These are phyloP conservation scores for Pisolithus orientalis DNA, from an alignment of 768 basidiomycete species.

Conservation along the genomic window DNA sequence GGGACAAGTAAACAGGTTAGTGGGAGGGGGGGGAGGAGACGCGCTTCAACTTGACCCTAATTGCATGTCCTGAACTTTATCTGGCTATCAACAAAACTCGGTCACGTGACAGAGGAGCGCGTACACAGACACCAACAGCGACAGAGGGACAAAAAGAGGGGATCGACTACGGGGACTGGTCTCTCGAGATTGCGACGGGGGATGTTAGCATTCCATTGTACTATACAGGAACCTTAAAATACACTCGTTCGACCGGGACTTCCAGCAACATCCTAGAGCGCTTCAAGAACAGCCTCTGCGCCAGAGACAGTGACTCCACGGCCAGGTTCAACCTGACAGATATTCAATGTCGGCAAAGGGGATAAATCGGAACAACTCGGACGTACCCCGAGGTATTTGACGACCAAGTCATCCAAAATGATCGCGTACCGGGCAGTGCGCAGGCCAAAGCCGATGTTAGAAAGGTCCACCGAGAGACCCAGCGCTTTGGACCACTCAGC, in stretches of 20 bases:
- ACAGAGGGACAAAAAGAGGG: no score
- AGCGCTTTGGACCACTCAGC: constrained; percentile 52
- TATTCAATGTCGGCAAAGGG: constrained; percentile 12
- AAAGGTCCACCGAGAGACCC: constrained; percentile 50
- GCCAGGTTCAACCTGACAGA: constrained; percentile 40
- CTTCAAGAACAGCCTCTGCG: constrained; percentile 52
- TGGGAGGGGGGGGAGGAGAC: constrained; percentile 20
- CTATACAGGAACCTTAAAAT: neutral
- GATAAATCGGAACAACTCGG: constrained; percentile 1
- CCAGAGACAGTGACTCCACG: constrained; percentile 50
- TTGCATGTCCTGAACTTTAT: constrained; percentile 25
- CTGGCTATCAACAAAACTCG: constrained; percentile 29
- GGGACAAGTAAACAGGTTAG: constrained; percentile 9
- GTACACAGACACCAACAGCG: constrained; percentile 25
- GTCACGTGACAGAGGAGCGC: constrained; percentile 26
- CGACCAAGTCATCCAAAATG: constrained; percentile 62
- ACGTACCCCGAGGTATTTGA: constrained; percentile 58
- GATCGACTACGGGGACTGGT: no score
- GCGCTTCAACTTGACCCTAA: constrained; percentile 23
- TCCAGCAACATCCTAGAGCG: constrained; percentile 15
- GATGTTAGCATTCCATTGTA: constrained; percentile 7
- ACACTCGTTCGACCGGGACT: neutral
- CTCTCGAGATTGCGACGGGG: constrained; percentile 8
- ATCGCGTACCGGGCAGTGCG: constrained; percentile 61
- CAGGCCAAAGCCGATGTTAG: constrained; percentile 42